Evolutionary conservation across 352 stramenopile species (phyloP), one percentile per base, ranked within the genome.

Genomic region (Phytophthora fragariae): DNA sequence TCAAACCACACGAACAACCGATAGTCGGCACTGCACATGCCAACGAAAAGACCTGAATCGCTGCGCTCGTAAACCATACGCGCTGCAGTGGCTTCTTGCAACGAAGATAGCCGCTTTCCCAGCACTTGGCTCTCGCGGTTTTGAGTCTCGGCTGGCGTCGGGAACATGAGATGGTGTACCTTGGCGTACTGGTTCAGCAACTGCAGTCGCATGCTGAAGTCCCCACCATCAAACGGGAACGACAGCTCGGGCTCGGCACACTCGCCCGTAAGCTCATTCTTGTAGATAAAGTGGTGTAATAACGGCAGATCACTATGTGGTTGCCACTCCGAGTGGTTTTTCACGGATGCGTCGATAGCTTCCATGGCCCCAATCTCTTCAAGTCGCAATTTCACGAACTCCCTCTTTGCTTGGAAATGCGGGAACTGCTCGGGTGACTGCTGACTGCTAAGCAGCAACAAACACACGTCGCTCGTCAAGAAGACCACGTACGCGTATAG

Each of bases 401-500:
- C 70, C 9, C 85, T 86, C 65, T 86, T 90, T 21, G 81, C 83
- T 68, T 94, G 87, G 58, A 92, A 94, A 27, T 79, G 65, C 47
- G 90, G 85, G 73, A 92, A 94, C 56, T 92, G 82, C 41, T 84
- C 82, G 1, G 85, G 85, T 14, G 83, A 90, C 52, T 90, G 84
- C 60, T 92, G 70, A 24, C 81, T 94, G 61, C 87, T 94, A 14
- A 94, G 68, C 29, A 94, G 72, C 59, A 94, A 59, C 4, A 92
- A 62, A 49, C 79, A 88, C 54, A 92, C 81, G 66, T 89, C 74
- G 14, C 33, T 65, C 7, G 77, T 77, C 53, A 92, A 70, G 65
- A 92, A 94, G n/a, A 86, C 74, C 24, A 94, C 73, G 65, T 94
- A 94, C 8, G 83, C 87, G 52, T 94, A 83, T 19, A 94, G 66